These are phyloP conservation scores for Mycosphaerelloides madeirae DNA, from an alignment of 2,329 filamentous ascomycete genomes.

Conservation along the genomic window DNA sequence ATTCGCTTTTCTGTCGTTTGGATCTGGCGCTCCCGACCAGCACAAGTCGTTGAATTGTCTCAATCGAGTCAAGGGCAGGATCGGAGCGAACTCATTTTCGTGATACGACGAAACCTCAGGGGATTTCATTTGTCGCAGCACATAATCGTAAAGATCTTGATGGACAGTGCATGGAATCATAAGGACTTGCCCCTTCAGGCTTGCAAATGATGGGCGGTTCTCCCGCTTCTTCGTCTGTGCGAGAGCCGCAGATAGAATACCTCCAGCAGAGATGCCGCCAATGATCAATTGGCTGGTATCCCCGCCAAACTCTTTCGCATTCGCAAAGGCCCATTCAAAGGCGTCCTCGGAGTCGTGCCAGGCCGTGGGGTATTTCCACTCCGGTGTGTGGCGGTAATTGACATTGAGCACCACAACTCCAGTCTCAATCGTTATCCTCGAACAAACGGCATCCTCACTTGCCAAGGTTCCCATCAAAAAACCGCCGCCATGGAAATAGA, in stretches of 20 bases:
- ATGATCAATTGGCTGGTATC: slow-evolving; percentile 41
- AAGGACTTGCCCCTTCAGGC: slow-evolving; percentile 48
- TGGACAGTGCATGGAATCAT: slow-evolving; percentile 48
- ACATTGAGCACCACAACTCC: slow-evolving; percentile 49
- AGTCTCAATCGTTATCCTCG: slow-evolving; percentile 42
- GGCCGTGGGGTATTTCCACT: slow-evolving; percentile 48
- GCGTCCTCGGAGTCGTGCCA: slow-evolving; percentile 53
- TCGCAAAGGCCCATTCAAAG: slow-evolving; percentile 50
- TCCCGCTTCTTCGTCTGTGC: slow-evolving; percentile 36
- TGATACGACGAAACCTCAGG: slow-evolving; percentile 42
- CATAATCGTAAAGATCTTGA: slow-evolving; percentile 32
- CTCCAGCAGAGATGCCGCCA: slow-evolving; percentile 49
- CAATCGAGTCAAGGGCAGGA: slow-evolving; percentile 42
- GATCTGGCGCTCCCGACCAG: slow-evolving; percentile 12
- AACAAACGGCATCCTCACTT: slow-evolving; percentile 52
- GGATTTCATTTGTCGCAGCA: slow-evolving; percentile 36
- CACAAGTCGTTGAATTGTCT: slow-evolving; percentile 24
- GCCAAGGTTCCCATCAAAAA: slow-evolving; percentile 53
- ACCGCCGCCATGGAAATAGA: slow-evolving; percentile 54
- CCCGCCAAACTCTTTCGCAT: slow-evolving; percentile 37
- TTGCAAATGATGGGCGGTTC: slow-evolving; percentile 24
- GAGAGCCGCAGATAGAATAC: slow-evolving; percentile 42
- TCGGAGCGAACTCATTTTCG: slow-evolving; percentile 47
- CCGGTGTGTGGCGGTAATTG: slow-evolving; percentile 57
- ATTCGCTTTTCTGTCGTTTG: slow-evolving; percentile 37